Percentiles rank a stretch among this genome's conserved stretches.
phyloP scores from a whole-genome alignment of 2,329 filamentous ascomycete genomes.

The Fusarium redolens region DNA sequence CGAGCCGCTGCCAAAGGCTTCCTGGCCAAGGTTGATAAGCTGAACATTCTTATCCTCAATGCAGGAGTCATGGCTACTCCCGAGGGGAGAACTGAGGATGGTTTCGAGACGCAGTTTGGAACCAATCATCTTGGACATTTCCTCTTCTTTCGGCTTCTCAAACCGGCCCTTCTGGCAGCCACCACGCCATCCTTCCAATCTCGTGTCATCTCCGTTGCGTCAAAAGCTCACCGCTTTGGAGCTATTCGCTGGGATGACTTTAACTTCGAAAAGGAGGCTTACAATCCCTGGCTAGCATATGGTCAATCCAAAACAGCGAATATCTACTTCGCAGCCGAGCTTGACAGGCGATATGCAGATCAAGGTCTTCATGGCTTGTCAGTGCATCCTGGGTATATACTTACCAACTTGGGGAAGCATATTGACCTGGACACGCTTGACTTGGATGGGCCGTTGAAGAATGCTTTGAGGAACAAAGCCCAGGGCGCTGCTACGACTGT shows the following conservation, averaged over 20 bases:
- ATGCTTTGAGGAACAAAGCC: not conserved
- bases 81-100: constrained; percentile 18
- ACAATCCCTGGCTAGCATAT: constrained; percentile 29
- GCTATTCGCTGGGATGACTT: constrained; percentile 26
- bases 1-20: not conserved
- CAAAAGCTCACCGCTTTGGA: constrained; percentile 51
- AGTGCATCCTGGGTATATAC: constrained; percentile 23
- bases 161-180: constrained; percentile 54
- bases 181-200: constrained; percentile 54
- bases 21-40: not conserved
- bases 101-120: constrained; percentile 42
- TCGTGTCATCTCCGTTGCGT: constrained; percentile 60
- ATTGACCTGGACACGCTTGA: not conserved
- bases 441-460: not conserved
- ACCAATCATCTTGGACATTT: constrained; percentile 46
- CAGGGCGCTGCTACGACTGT: constrained; percentile 17
- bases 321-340: constrained; percentile 34
- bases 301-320: constrained; percentile 36
- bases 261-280: constrained; percentile 24
- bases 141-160: constrained; percentile 52
- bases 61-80: constrained; percentile 25
- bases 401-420: constrained; percentile 5
- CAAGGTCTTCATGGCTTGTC: constrained; percentile 22
- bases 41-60: constrained; percentile 17
- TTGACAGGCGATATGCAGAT: constrained; percentile 21